Percentiles rank a stretch among this genome's conserved stretches.
Conservation (phyloP, 176 grass and related monocot genomes). For the Urochloa ruziziensis region DNA sequence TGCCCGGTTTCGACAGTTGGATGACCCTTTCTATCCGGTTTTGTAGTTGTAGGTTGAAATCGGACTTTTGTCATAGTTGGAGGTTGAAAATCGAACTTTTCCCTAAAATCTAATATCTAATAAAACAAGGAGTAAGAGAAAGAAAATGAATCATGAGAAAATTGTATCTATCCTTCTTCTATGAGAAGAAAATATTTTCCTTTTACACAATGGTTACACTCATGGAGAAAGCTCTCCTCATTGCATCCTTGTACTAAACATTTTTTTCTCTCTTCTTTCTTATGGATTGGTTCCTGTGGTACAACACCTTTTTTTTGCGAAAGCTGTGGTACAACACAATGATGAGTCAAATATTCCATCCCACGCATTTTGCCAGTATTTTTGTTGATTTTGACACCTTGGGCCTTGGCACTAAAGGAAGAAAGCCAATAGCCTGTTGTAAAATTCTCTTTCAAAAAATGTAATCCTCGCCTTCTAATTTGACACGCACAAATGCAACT, state of each 20-base stretch:
- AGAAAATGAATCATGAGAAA: neutral
- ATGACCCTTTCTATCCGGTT: no score
- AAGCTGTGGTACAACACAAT: neutral
- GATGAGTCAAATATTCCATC: neutral
- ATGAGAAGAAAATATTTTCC: neutral
- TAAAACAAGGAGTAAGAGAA: neutral
- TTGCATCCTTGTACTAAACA: no score
- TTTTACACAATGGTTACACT: neutral
- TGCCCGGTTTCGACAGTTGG: no score
- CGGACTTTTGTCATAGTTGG: no score
- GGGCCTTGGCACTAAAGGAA: neutral
- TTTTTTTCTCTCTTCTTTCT: neutral
- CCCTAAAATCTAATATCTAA: no score
- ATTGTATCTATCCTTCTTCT: neutral
- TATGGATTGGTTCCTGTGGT: neutral
- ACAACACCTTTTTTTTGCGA: neutral
- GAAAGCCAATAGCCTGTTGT: neutral
- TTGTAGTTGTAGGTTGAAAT: no score
- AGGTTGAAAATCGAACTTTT: no score
- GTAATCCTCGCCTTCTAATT: neutral
- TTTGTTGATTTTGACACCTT: neutral
- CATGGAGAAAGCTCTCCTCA: no score
- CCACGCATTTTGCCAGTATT: neutral
- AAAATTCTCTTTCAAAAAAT: neutral
- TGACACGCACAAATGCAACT: neutral